A percentile compares a stretch with the other conserved stretches of the same genome.
phyloP scores from a whole-genome alignment of 2,329 filamentous ascomycete genomes.

The Pestalotiopsis sp. region DNA sequence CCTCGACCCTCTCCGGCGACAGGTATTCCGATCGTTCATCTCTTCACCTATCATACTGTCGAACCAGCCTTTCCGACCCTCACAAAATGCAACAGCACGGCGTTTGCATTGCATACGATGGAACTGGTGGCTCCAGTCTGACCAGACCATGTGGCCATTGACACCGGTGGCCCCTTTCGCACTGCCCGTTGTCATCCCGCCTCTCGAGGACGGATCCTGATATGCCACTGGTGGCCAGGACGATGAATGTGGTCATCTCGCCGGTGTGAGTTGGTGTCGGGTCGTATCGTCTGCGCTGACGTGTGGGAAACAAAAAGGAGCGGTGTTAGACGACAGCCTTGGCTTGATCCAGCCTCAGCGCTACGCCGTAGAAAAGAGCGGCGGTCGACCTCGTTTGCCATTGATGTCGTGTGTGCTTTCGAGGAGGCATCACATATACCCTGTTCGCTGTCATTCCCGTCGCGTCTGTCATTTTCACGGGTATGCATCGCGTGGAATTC shows the following conservation, averaged over 20 bases:
- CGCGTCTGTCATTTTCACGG: neutral
- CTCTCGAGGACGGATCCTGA: constrained; percentile 1
- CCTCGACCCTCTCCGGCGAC: too few relatives aligned
- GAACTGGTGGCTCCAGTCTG: neutral
- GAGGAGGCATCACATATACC: neutral
- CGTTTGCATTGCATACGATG: neutral
- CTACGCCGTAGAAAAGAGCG: neutral
- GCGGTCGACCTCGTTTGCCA: neutral
- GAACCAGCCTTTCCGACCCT: neutral
- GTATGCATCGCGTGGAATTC: neutral
- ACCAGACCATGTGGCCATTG: neutral
- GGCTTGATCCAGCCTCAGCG: neutral
- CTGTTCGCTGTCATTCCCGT: neutral
- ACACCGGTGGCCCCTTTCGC: neutral
- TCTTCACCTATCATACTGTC: too few relatives aligned
- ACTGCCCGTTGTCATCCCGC: neutral
- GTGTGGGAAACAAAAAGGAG: neutral
- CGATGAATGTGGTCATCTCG: constrained; percentile 2
- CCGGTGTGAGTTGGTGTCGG: neutral
- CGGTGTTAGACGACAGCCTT: neutral
- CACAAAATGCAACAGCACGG: neutral
- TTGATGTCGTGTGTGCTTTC: neutral
- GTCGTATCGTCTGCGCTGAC: neutral
- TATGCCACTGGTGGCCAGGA: constrained; percentile 3
- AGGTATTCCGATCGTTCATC: too few relatives aligned